These are phyloP conservation scores for Veloboletus limbatus DNA, from an alignment of 1,284 basidiomycete species.

Conservation along the genomic window DNA sequence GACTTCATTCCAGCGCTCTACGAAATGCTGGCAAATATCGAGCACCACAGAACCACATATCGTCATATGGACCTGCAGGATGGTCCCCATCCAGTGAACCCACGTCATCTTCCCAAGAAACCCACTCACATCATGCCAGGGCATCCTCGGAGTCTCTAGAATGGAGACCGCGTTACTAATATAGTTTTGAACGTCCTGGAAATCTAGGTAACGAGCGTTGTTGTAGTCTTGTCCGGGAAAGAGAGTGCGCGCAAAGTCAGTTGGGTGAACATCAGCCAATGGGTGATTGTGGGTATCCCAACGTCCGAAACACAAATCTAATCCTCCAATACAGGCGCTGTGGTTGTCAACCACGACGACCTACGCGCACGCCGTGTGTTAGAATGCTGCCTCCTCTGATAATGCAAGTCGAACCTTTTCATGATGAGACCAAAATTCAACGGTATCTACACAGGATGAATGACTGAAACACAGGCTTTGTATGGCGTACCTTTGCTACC, in stretches of 20 bases:
- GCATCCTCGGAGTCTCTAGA: conserved; percentile 77
- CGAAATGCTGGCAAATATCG: conserved; percentile 89
- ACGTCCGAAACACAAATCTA: conserved; percentile 91
- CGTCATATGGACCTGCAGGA: conserved; percentile 74
- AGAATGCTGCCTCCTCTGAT: background rate
- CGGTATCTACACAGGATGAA: conserved; percentile 50
- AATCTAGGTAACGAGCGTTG: conserved; percentile 80
- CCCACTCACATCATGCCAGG: conserved; percentile 80
- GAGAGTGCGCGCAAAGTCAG: conserved; percentile 74
- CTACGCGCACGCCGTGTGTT: conserved; percentile 29
- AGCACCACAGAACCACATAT: conserved; percentile 80
- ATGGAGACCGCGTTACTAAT: conserved; percentile 72
- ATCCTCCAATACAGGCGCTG: conserved; percentile 76
- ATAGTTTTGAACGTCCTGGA: conserved; percentile 79
- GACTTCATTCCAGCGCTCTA: conserved; percentile 85
- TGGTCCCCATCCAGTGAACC: conserved; percentile 1
- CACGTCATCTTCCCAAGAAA: no score
- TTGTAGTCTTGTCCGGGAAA: conserved; percentile 96
- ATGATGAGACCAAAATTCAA: conserved; percentile 85
- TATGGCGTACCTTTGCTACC: conserved; percentile 62
- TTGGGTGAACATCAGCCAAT: conserved; percentile 87
- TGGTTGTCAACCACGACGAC: conserved; percentile 87
- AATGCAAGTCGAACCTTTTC: conserved; percentile 50
- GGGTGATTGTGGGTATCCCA: conserved; percentile 91
- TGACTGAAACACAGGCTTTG: background rate